Percentiles rank a stretch among this genome's conserved stretches.
Conservation (phyloP, 139 green algal genomes). For the Closterium sp. region DNA sequence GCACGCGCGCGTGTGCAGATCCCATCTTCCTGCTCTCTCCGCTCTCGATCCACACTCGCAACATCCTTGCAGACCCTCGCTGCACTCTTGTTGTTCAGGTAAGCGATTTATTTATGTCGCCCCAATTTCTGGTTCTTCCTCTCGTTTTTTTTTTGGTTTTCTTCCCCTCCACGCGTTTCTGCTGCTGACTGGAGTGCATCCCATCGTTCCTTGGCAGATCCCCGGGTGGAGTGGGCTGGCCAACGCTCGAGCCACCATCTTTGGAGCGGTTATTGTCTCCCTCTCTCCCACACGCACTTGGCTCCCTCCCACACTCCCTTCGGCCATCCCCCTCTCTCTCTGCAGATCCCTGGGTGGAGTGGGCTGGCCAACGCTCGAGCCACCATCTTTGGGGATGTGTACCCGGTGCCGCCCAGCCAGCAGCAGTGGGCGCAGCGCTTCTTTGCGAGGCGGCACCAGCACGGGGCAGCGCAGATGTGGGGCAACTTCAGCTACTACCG, state of each 20-base stretch:
- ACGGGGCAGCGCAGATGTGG: slow-evolving; percentile 48
- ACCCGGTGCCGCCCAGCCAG: slow-evolving; percentile 77
- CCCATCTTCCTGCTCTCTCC: slow-evolving; percentile 82
- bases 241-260: slow-evolving; percentile 96
- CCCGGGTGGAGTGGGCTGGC: slow-evolving; percentile 93
- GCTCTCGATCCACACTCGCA: slow-evolving; percentile 81
- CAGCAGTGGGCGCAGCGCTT: slow-evolving; percentile 55
- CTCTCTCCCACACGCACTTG: too few relatives aligned
- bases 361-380: slow-evolving; percentile 94
- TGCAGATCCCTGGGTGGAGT: slow-evolving; percentile 95
- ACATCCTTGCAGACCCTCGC: slow-evolving; percentile 71
- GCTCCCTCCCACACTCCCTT: too few relatives aligned
- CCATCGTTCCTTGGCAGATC: slow-evolving; percentile 61
- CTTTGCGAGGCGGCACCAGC: slow-evolving; percentile 42
- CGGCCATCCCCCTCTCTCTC: not conserved
- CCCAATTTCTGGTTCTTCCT: not conserved
- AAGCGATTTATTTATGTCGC: not conserved
- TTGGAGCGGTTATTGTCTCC: slow-evolving; percentile 79
- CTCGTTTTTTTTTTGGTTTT: not conserved
- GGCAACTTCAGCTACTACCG: slow-evolving; percentile 57
- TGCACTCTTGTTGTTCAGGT: slow-evolving; percentile 60
- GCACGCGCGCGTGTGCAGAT: too few relatives aligned
- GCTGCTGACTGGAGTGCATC: not conserved
- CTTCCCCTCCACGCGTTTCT: not conserved
- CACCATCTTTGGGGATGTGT: slow-evolving; percentile 97